phyloP scores from a whole-genome alignment of 2,329 filamentous ascomycete species.

The Verticillium klebahnii region DNA sequence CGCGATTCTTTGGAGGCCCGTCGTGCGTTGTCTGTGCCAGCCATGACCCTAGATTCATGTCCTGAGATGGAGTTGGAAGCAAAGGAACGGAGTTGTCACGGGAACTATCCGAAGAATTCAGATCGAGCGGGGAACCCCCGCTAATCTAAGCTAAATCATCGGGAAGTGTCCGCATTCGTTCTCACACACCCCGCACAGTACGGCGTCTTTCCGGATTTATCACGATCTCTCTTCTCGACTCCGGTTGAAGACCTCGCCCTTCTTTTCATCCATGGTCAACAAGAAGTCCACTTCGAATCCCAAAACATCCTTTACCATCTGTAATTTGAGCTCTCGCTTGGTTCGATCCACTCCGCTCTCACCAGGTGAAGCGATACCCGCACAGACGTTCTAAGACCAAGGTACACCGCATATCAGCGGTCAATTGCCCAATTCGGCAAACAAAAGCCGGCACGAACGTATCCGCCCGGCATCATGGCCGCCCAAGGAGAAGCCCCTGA shows the following conservation, averaged over 20 bases:
- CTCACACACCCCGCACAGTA: background rate
- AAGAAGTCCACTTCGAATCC: background rate
- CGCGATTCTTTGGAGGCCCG: slow-evolving; percentile 14
- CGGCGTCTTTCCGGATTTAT: background rate
- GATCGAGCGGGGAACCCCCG: background rate
- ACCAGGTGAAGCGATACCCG: background rate
- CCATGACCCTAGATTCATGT: slow-evolving; percentile 1
- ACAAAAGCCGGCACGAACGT: background rate
- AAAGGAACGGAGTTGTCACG: background rate
- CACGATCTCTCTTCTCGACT: background rate
- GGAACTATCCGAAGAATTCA: background rate
- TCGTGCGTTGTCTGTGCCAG: slow-evolving; percentile 1
- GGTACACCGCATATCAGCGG: background rate
- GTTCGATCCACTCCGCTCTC: background rate
- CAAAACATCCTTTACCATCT: too few relatives aligned
- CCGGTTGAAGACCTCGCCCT: background rate
- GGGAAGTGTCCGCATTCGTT: background rate
- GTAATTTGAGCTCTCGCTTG: too few relatives aligned
- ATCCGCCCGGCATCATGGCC: background rate
- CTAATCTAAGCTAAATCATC: background rate
- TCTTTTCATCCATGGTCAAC: background rate
- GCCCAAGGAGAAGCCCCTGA: background rate
- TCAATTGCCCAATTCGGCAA: background rate
- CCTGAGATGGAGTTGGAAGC: background rate
- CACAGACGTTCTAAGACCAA: background rate